These are phyloP conservation scores for Arxiozyma heterogenica DNA, from an alignment of 1,139 yeast genomes.

Conservation along the genomic window DNA sequence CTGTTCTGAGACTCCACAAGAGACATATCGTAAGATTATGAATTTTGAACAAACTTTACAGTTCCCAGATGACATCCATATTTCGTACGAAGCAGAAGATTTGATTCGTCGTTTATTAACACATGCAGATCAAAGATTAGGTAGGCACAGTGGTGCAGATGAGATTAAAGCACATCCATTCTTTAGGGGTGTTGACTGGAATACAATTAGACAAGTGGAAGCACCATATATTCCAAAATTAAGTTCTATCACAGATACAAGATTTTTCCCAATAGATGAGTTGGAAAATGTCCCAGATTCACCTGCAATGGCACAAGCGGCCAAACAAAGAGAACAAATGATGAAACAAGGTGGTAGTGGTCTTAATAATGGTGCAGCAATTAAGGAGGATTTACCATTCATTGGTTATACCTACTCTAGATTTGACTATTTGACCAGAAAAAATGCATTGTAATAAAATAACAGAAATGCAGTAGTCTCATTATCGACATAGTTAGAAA, in stretches of 20 bases:
- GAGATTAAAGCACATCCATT: constrained; percentile 91
- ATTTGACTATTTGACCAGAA: constrained; percentile 82
- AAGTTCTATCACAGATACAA: constrained; percentile 85
- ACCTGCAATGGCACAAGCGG: constrained; percentile 73
- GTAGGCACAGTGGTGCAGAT: constrained; percentile 87
- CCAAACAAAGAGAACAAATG: constrained; percentile 41
- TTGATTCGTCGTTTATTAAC: constrained; percentile 76
- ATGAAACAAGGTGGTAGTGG: constrained; percentile 32
- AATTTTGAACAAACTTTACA: constrained; percentile 91
- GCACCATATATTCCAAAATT: constrained; percentile 90
- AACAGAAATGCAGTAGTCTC: background rate
- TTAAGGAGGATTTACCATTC: constrained; percentile 83
- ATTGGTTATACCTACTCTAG: constrained; percentile 94
- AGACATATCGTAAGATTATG: constrained; percentile 87
- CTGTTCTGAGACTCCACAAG: constrained; percentile 98
- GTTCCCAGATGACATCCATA: constrained; percentile 92
- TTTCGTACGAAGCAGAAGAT: constrained; percentile 91
- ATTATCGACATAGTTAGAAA: too few species aligned
- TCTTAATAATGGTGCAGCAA: constrained; percentile 30
- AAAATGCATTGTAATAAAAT: constrained; percentile 54
- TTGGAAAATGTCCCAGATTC: constrained; percentile 90
- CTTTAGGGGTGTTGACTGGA: constrained; percentile 96
- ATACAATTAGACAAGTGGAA: constrained; percentile 78
- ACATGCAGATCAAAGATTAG: constrained; percentile 76
- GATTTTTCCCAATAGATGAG: constrained; percentile 97